These are phyloP conservation scores for Botrytis paeoniae DNA, from an alignment of 2,329 filamentous ascomycete species.

Conservation along the genomic window DNA sequence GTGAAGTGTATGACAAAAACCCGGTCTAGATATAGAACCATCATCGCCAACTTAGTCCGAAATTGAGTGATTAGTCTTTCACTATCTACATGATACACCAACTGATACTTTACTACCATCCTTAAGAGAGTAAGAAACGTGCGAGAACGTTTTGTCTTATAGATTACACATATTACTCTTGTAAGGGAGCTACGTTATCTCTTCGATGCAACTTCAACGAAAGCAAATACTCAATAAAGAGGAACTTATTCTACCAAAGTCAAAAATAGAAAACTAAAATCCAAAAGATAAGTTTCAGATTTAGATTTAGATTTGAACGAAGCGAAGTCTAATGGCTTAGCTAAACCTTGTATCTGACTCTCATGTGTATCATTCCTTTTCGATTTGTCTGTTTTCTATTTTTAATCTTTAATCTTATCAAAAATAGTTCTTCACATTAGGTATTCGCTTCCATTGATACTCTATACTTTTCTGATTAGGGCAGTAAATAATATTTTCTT, in stretches of 20 bases:
- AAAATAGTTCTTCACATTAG: not conserved
- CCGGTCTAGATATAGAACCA: no score
- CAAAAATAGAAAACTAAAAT: not conserved
- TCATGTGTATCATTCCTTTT: not conserved
- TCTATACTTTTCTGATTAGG: not conserved
- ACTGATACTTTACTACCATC: not conserved
- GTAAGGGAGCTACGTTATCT: not conserved
- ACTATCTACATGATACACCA: not conserved
- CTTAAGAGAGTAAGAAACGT: not conserved
- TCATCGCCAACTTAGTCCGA: not conserved
- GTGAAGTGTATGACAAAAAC: not conserved
- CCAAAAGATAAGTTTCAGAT: not conserved
- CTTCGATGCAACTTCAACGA: not conserved
- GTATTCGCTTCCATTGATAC: not conserved
- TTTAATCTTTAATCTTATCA: not conserved
- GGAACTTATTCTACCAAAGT: not conserved
- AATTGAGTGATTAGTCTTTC: not conserved
- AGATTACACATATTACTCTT: not conserved
- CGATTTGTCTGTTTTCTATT: not conserved
- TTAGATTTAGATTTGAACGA: not conserved
- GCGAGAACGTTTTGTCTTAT: not conserved
- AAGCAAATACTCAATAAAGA: not conserved
- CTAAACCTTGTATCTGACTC: not conserved
- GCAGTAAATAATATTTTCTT: not conserved
- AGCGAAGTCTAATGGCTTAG: not conserved